These are phyloP conservation scores for Ramalina intermedia DNA, from an alignment of 495 filamentous ascomycete species.

Conservation along the genomic window DNA sequence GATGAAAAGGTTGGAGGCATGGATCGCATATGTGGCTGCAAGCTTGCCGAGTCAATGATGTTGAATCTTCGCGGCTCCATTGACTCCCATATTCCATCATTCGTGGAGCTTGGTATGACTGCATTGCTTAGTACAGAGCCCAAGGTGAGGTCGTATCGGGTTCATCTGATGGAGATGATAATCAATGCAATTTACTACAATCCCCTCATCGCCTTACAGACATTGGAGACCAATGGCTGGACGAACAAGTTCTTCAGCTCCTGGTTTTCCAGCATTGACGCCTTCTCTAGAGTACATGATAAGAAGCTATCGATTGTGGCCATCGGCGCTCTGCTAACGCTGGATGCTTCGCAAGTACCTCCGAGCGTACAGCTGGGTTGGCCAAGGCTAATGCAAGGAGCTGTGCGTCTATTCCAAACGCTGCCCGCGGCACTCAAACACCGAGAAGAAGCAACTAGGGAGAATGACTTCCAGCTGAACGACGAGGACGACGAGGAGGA, in stretches of 20 bases:
- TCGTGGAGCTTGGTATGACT: slow-evolving; percentile 77
- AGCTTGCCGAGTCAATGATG: slow-evolving; percentile 94
- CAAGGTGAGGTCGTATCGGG: slow-evolving; percentile 76
- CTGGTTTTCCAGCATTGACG: slow-evolving; percentile 94
- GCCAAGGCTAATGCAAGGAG: slow-evolving; percentile 86
- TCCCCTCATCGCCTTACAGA: slow-evolving; percentile 62
- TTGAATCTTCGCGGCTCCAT: slow-evolving; percentile 83
- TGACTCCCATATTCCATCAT: slow-evolving; percentile 72
- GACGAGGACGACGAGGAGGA: slow-evolving; percentile 45
- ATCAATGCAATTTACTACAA: slow-evolving; percentile 99
- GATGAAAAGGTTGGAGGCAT: slow-evolving; percentile 87
- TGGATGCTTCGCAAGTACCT: slow-evolving; percentile 66
- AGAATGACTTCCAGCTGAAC: slow-evolving; percentile 63
- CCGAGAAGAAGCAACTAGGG: slow-evolving; percentile 84
- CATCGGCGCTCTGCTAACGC: slow-evolving; percentile 67
- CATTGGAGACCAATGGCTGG: slow-evolving; percentile 81
- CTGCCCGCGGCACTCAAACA: slow-evolving; percentile 75
- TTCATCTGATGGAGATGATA: slow-evolving; percentile 97
- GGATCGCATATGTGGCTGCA: slow-evolving; percentile 97
- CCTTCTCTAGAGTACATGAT: slow-evolving; percentile 87
- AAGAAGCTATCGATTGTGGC: slow-evolving; percentile 95
- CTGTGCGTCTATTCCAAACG: slow-evolving; percentile 81
- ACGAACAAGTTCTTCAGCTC: slow-evolving; percentile 99
- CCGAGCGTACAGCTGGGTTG: slow-evolving; percentile 84
- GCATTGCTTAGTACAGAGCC: slow-evolving; percentile 57